A percentile compares a stretch with the other conserved stretches of the same genome.
These are phyloP conservation scores for Mitragyna speciosa DNA, from an alignment of 257 asterid species.

Conservation along the genomic window DNA sequence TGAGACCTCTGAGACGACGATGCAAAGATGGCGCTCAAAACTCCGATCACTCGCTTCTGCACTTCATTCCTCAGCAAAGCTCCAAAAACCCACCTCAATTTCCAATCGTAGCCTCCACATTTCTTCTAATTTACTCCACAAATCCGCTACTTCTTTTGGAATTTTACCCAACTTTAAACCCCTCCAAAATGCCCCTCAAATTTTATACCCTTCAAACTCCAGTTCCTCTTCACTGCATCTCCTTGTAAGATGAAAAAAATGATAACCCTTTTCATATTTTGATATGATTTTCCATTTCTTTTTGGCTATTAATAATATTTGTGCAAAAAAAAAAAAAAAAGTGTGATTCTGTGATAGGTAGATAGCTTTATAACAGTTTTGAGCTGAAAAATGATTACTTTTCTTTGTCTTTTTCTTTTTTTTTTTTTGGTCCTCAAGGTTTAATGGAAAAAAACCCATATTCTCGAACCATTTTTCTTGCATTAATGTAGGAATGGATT, in stretches of 20 bases:
- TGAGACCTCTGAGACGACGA: not conserved
- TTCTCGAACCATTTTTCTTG: not conserved
- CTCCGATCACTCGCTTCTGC: conserved; percentile 47
- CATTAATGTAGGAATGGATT: not conserved
- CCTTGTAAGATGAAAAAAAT: conserved; percentile 38
- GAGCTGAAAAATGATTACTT: not conserved
- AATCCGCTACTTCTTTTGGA: conserved; percentile 22
- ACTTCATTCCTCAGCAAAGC: conserved; percentile 31
- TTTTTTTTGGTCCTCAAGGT: not conserved
- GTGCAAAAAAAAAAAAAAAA: not conserved
- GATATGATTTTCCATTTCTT: not conserved
- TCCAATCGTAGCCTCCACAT: conserved; percentile 41
- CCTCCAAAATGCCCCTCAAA: conserved; percentile 31
- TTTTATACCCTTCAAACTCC: conserved; percentile 16
- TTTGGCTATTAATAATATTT: not conserved
- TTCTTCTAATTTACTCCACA: conserved; percentile 35
- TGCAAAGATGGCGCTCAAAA: conserved; percentile 59
- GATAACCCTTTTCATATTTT: not conserved
- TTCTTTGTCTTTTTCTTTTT: not conserved
- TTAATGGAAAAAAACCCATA: not conserved
- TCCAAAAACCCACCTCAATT: conserved; percentile 2
- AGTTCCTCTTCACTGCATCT: conserved; percentile 28
- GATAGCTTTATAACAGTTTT: too few species aligned
- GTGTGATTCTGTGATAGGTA: not conserved
- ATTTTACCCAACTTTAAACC: conserved; percentile 32